These are phyloP conservation scores for Solanum okadae DNA, from an alignment of 257 asterid genomes.

Conservation along the genomic window DNA sequence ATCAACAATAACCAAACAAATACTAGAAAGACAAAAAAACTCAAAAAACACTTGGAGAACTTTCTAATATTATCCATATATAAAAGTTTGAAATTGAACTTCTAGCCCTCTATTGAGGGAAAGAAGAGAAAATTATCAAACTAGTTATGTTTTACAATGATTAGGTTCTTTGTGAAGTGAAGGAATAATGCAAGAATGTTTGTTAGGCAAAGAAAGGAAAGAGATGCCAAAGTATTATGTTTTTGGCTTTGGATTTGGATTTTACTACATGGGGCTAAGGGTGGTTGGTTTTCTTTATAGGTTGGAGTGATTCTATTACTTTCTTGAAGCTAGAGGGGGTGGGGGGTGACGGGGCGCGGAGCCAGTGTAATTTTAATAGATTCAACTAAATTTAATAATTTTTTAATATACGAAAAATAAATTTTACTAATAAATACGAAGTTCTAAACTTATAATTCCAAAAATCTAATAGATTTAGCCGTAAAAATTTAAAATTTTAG, in stretches of 20 bases:
- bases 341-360: no score
- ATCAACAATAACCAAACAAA: conserved; percentile 22
- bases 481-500: not conserved
- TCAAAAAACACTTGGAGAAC: conserved; percentile 14
- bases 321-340: conserved; percentile 30
- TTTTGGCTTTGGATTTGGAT: not conserved
- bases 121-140: not conserved
- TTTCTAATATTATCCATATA: conserved; percentile 16
- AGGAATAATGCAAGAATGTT: not conserved
- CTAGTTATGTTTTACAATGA: not conserved
- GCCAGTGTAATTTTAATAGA: not conserved
- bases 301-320: conserved; percentile 31
- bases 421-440: not conserved
- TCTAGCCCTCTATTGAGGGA: not conserved
- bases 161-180: not conserved
- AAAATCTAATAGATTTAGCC: not conserved
- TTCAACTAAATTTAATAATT: not conserved
- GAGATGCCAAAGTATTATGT: not conserved
- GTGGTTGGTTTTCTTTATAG: conserved; percentile 45
- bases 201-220: not conserved
- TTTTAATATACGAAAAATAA: not conserved
- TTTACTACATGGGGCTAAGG: conserved; percentile 31
- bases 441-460: not conserved
- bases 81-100: not conserved
- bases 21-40: conserved; percentile 19